Conservation (phyloP, 2,329 filamentous ascomycete species). For the Cryoendolithus antarcticus region DNA sequence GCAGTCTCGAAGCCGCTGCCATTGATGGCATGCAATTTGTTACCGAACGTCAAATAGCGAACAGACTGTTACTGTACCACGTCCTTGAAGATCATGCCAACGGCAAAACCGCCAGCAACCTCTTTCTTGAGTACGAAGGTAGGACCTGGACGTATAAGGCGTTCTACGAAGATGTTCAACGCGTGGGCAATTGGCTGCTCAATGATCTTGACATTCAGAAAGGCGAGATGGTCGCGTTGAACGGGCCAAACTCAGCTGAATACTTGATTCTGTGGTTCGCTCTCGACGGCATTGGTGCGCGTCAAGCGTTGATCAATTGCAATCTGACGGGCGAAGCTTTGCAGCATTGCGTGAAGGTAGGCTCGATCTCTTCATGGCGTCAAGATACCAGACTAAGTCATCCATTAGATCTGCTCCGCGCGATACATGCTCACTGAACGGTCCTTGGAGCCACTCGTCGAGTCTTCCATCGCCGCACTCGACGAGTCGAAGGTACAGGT, state of each 20-base stretch:
- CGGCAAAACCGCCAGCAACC: constrained; percentile 10
- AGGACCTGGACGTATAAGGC: constrained; percentile 57
- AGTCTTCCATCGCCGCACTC: constrained; percentile 13
- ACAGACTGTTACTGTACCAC: constrained; percentile 15
- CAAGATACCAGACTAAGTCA: neutral
- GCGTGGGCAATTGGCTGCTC: constrained; percentile 64
- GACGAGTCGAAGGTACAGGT: constrained; percentile 9
- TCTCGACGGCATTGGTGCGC: constrained; percentile 46
- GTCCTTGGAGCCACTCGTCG: constrained; percentile 12
- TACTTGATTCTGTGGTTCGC: constrained; percentile 27
- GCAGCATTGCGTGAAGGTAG: constrained; percentile 24
- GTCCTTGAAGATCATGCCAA: constrained; percentile 14
- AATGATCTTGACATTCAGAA: constrained; percentile 33
- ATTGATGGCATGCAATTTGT: constrained; percentile 13
- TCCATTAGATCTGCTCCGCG: constrained; percentile 13
- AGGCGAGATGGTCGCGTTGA: constrained; percentile 22
- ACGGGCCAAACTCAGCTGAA: constrained; percentile 23
- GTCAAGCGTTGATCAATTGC: constrained; percentile 22
- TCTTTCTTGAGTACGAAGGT: constrained; percentile 17
- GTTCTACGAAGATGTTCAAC: constrained; percentile 54
- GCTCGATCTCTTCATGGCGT: constrained; percentile 1
- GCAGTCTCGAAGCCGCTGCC: constrained; percentile 11
- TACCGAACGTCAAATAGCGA: constrained; percentile 7
- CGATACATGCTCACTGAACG: constrained; percentile 16
- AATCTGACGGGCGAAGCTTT: constrained; percentile 23